phyloP scores from a whole-genome alignment of 2,329 filamentous ascomycete species.

The Colletotrichum noveboracense region DNA sequence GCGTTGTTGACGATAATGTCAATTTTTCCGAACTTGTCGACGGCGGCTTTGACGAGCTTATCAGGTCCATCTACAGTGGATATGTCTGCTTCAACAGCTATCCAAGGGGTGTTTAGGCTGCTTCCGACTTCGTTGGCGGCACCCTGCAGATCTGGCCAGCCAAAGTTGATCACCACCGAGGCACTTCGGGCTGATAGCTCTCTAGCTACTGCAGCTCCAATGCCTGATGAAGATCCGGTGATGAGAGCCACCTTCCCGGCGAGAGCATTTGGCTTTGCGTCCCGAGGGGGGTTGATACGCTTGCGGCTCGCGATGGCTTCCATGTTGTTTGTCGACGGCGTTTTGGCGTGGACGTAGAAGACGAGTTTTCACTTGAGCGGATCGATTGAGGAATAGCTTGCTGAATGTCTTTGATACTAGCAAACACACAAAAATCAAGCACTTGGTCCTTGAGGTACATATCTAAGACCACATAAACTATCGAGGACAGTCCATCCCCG shows the following conservation, averaged over 20 bases:
- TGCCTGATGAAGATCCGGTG: constrained; percentile 47
- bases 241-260: constrained; percentile 56
- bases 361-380: not conserved
- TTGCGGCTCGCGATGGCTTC: not conserved
- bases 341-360: not conserved
- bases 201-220: constrained; percentile 48
- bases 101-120: constrained; percentile 23
- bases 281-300: not conserved
- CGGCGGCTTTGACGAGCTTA: constrained; percentile 38
- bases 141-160: constrained; percentile 29
- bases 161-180: constrained; percentile 54
- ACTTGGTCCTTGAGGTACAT: not conserved
- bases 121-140: constrained; percentile 1
- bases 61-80: constrained; percentile 39
- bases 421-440: not conserved
- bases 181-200: constrained; percentile 51
- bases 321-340: not conserved
- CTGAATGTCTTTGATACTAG: not conserved
- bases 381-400: not conserved
- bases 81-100: constrained; percentile 48
- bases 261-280: not conserved
- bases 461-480: not conserved
- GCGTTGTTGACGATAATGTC: constrained; percentile 44
- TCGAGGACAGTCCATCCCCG: not conserved
- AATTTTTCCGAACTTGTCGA: constrained; percentile 37